Conservation (phyloP, 2,329 filamentous ascomycete genomes). For the Pseudogymnoascus sp. region DNA sequence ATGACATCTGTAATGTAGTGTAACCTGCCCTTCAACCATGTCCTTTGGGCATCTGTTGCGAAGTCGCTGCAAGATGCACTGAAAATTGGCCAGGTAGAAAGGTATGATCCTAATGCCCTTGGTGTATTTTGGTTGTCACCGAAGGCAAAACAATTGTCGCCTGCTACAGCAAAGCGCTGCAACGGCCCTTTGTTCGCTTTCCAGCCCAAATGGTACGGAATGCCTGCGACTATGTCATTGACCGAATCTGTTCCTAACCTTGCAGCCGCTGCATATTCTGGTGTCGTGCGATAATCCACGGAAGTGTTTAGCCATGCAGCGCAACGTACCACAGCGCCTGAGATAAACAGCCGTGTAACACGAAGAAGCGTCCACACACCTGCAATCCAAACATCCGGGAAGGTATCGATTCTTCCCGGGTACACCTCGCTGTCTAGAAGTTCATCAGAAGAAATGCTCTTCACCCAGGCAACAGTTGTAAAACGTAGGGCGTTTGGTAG, state of each 20-base stretch:
- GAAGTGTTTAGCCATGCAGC: constrained; percentile 54
- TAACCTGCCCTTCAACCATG: constrained; percentile 48
- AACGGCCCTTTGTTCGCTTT: constrained; percentile 40
- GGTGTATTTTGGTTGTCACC: constrained; percentile 40
- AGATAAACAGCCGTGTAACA: constrained; percentile 47
- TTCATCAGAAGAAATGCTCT: constrained; percentile 45
- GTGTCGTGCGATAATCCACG: constrained; percentile 55
- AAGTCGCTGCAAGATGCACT: constrained; percentile 51
- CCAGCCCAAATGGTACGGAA: constrained; percentile 58
- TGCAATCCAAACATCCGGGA: constrained; percentile 52
- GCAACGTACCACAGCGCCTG: constrained; percentile 50
- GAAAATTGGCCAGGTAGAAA: constrained; percentile 52
- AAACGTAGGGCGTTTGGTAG: constrained; percentile 45
- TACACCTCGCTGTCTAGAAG: constrained; percentile 49
- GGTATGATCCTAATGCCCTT: constrained; percentile 52
- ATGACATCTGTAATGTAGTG: constrained; percentile 47
- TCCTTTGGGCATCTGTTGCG: constrained; percentile 49
- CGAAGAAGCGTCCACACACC: constrained; percentile 51
- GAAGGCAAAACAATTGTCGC: constrained; percentile 39
- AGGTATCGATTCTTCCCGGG: constrained; percentile 53
- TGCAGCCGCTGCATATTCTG: constrained; percentile 51
- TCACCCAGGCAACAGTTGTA: constrained; percentile 50
- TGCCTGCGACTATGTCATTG: constrained; percentile 51
- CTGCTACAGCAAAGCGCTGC: constrained; percentile 24
- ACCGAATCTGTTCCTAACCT: constrained; percentile 46